These are phyloP conservation scores for Solanum hybrid DNA, from an alignment of 305 asterid genomes.

Conservation along the genomic window DNA sequence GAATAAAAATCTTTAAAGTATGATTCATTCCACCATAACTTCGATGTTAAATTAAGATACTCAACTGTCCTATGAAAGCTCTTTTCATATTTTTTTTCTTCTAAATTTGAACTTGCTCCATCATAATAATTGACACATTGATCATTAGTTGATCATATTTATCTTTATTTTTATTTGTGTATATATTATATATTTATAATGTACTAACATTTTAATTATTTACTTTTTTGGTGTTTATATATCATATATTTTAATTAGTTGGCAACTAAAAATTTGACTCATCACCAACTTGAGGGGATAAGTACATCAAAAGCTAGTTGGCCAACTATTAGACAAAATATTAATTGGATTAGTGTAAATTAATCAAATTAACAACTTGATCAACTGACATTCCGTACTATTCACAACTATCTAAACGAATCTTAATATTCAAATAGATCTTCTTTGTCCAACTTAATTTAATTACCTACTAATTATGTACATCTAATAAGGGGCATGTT, in stretches of 20 bases:
- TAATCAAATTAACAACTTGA: slow-evolving; percentile 20
- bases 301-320: slow-evolving; percentile 10
- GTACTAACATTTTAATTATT: neutral
- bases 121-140: neutral
- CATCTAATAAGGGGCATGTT: neutral
- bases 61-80: too few species aligned
- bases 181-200: too few species aligned
- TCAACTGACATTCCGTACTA: slow-evolving; percentile 20
- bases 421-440: neutral
- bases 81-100: neutral
- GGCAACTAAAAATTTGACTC: neutral
- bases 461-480: neutral
- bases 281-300: slow-evolving; percentile 1
- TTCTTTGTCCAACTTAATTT: neutral
- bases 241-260: neutral
- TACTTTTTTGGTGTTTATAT: neutral
- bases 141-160: neutral
- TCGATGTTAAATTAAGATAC: too few species aligned
- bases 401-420: slow-evolving; percentile 3
- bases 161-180: neutral
- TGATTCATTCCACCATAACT: too few species aligned
- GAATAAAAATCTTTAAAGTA: too few species aligned
- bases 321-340: slow-evolving; percentile 11
- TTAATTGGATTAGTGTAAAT: neutral
- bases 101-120: neutral